Evolutionary conservation across 257 asterid species (phyloP).

Genomic region (Nicotiana paniculata): DNA sequence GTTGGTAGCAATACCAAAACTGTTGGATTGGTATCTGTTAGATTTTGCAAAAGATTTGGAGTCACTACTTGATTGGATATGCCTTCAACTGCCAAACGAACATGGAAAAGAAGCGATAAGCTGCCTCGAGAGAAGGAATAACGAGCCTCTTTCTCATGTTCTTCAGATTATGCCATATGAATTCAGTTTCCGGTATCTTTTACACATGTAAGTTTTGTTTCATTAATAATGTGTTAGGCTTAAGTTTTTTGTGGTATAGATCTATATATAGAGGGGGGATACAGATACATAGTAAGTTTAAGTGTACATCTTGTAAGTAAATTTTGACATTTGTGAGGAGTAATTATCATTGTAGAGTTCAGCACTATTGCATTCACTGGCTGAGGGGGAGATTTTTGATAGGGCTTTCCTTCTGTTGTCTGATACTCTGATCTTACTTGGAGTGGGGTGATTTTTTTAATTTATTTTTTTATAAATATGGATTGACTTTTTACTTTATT

Average conservation of each 20-base stretch:
- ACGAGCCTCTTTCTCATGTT: conserved; percentile 33
- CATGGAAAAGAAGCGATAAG: conserved; percentile 60
- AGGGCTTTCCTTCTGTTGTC: not conserved
- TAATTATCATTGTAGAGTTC: not conserved
- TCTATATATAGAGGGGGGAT: conserved; percentile 21
- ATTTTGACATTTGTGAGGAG: conserved; percentile 12
- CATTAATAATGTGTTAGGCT: not conserved
- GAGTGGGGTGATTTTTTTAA: not conserved
- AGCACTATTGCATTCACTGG: not conserved
- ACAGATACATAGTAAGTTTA: conserved; percentile 22
- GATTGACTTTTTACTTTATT: not conserved
- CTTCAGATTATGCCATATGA: conserved; percentile 73
- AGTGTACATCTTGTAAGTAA: conserved; percentile 38
- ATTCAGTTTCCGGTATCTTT: conserved; percentile 78
- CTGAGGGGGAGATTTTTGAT: not conserved
- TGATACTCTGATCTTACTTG: not conserved
- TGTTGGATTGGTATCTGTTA: conserved; percentile 80
- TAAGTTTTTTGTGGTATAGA: conserved; percentile 24
- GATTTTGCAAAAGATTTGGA: conserved; percentile 86
- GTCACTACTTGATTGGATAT: conserved; percentile 80
- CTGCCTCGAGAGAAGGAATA: conserved; percentile 50
- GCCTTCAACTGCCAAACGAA: conserved; percentile 64
- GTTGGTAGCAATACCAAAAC: conserved; percentile 66
- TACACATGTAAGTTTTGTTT: conserved; percentile 37
- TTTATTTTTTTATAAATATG: not conserved